Conservation (phyloP, 495 filamentous ascomycete species). For the Podospora comata region DNA sequence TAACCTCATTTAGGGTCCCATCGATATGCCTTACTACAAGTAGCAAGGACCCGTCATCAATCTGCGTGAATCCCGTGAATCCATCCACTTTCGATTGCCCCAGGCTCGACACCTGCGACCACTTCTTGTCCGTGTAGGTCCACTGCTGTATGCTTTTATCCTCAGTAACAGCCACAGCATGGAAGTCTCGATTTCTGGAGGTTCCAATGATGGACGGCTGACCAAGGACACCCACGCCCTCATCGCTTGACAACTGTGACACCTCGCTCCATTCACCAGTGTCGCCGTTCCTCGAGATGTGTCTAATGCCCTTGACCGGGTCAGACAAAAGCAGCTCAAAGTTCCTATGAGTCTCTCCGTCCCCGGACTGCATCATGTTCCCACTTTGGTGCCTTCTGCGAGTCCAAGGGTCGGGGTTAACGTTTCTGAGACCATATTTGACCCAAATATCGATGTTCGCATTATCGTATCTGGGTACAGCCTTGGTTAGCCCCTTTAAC, state of each 20-base stretch:
- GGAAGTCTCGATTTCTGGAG: slow-evolving; percentile 25
- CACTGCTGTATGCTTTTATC: slow-evolving; percentile 14
- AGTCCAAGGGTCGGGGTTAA: slow-evolving; percentile 26
- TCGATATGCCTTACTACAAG: slow-evolving; percentile 22
- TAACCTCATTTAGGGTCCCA: slow-evolving; percentile 23
- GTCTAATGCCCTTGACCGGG: background rate
- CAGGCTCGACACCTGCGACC: slow-evolving; percentile 13
- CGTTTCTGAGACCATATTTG: slow-evolving; percentile 22
- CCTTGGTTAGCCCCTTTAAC: background rate
- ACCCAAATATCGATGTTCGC: slow-evolving; percentile 25
- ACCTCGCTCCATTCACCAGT: slow-evolving; percentile 13
- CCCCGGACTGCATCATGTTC: slow-evolving; percentile 24
- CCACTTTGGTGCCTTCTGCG: slow-evolving; percentile 23
- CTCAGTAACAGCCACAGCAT: slow-evolving; percentile 14
- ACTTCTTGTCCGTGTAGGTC: slow-evolving; percentile 13
- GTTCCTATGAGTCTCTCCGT: slow-evolving; percentile 23
- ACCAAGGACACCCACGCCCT: slow-evolving; percentile 5
- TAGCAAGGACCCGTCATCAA: slow-evolving; percentile 17
- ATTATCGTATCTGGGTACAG: slow-evolving; percentile 13
- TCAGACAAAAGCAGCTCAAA: slow-evolving; percentile 19
- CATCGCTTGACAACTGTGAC: background rate
- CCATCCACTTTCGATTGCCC: slow-evolving; percentile 14
- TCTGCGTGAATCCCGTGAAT: slow-evolving; percentile 21
- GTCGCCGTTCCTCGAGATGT: slow-evolving; percentile 17
- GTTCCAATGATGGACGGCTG: slow-evolving; percentile 24